Evolutionary conservation across 306 rosid species (phyloP).

Genomic region (Dalbergia cultrata): DNA sequence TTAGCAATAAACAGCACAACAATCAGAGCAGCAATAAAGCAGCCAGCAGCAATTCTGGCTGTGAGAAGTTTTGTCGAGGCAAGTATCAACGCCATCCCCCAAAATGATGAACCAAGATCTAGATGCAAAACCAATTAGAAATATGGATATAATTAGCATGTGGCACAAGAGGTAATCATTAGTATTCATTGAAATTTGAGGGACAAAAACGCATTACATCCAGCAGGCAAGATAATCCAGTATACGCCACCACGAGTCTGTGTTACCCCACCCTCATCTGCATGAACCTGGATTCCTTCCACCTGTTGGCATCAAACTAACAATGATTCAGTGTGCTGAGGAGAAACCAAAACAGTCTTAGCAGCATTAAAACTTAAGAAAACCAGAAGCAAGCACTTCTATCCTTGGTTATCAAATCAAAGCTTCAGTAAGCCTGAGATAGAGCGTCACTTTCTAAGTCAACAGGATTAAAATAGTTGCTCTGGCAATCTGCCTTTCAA

Average conservation of each 20-base stretch:
- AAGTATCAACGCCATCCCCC: conserved; percentile 97
- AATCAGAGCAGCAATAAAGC: conserved; percentile 77
- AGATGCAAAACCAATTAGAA: conserved; percentile 46
- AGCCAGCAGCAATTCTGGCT: conserved; percentile 94
- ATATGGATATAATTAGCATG: conserved; percentile 24
- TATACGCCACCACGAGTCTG: conserved; percentile 94
- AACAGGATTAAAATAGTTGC: conserved; percentile 1
- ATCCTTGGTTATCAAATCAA: conserved; percentile 6
- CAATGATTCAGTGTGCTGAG: conserved; percentile 35
- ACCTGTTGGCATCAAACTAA: conserved; percentile 66
- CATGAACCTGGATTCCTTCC: conserved; percentile 91
- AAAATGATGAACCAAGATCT: conserved; percentile 98
- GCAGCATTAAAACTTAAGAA: conserved; percentile 15
- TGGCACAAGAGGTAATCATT: neutral
- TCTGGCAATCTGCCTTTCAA: neutral
- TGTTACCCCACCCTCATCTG: conserved; percentile 90
- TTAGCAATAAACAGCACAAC: conserved; percentile 88
- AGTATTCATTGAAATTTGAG: conserved; percentile 23
- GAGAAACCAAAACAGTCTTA: conserved; percentile 22
- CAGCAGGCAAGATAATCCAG: conserved; percentile 97
- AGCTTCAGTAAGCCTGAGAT: conserved; percentile 22
- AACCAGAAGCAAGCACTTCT: conserved; percentile 14
- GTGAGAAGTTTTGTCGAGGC: conserved; percentile 85
- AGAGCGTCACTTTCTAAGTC: conserved; percentile 17
- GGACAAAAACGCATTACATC: conserved; percentile 73